Evolutionary conservation across 768 basidiomycete genomes (phyloP), one percentile per base, ranked within the genome.

Genomic region (Clitopilus hobsonii): DNA sequence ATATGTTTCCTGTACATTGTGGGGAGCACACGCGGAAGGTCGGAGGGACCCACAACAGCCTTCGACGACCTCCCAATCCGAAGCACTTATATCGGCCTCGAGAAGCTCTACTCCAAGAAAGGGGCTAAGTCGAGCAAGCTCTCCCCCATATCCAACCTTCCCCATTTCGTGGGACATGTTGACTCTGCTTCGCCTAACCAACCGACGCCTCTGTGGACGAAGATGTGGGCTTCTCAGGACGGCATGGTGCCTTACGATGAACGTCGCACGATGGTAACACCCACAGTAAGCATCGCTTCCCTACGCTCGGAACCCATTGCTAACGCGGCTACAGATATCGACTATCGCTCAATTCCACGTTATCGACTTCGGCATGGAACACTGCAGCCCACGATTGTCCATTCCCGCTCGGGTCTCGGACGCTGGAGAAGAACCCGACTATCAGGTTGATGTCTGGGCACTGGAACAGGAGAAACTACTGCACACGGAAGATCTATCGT

Each of bases 311-410:
- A 20, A 11, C 5, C 10, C 41, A 10, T 20, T 20, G 3, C 41
- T 23, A 45, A 23, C 41, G 22, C 22, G 3, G 14, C 22, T 10
- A 18, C 41, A 69, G 68, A 60, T 61, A 8, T 65, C 64, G 4
- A 65, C 68, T 4, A 53, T 70, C 10, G 61, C 61, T 2, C 66
- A 69, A 49, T 70, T 69, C 51, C 60, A 62, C 25, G 63, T 64
- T 7, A 55, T 66, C 28, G 69, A 70, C 57, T 70, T 62, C 54
- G 69, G 69, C 5, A 67, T 70, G 67, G 67, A 70, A 53, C 57
- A 58, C 27, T 70, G 69, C 54, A 58, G 55, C 16, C 51, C 67
- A 20, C 54, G 58, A 8, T 51, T 67, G 20, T 53, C 61, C 13
- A 52, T 66, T 22, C 65, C 65, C 18, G 29, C 60, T 1, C 55